Conservation (phyloP, 768 basidiomycete species). For the Lanmaoa rubissima region DNA sequence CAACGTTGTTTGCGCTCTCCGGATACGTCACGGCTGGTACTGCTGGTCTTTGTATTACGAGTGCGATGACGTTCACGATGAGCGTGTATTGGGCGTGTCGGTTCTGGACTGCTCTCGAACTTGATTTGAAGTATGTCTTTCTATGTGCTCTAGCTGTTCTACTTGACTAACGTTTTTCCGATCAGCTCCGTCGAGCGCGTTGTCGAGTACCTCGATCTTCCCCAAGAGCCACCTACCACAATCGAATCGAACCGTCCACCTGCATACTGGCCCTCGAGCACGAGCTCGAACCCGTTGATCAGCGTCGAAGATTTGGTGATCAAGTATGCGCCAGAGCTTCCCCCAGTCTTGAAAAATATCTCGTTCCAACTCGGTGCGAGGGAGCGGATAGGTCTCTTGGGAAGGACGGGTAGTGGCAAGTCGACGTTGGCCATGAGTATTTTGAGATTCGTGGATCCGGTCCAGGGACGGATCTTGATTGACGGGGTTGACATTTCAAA, state of each 20-base stretch:
- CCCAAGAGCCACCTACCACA: slow-evolving; percentile 78
- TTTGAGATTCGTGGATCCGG: slow-evolving; percentile 81
- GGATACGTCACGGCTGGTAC: slow-evolving; percentile 57
- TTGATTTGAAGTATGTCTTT: slow-evolving; percentile 66
- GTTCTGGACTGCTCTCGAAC: slow-evolving; percentile 57
- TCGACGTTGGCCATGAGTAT: slow-evolving; percentile 86
- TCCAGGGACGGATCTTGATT: slow-evolving; percentile 70
- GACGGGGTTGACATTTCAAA: slow-evolving; percentile 87
- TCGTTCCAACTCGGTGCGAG: slow-evolving; percentile 70
- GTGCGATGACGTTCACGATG: slow-evolving; percentile 60
- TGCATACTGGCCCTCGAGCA: slow-evolving; percentile 89
- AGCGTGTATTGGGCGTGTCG: slow-evolving; percentile 52
- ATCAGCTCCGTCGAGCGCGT: slow-evolving; percentile 84
- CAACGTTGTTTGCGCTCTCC: slow-evolving; percentile 73
- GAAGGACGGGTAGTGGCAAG: slow-evolving; percentile 81
- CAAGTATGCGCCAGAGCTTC: slow-evolving; percentile 83
- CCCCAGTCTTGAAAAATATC: slow-evolving; percentile 71
- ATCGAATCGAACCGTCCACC: slow-evolving; percentile 77
- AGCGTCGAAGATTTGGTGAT: slow-evolving; percentile 72
- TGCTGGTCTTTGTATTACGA: slow-evolving; percentile 75
- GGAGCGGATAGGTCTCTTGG: slow-evolving; percentile 78
- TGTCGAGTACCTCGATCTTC: slow-evolving; percentile 86
- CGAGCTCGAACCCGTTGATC: slow-evolving; percentile 56
- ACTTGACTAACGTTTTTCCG: slow-evolving; percentile 4
- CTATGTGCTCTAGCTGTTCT: neutral